Base-by-base conservation (phyloP, 768 basidiomycete species). In the Boletellus sp. region DNA sequence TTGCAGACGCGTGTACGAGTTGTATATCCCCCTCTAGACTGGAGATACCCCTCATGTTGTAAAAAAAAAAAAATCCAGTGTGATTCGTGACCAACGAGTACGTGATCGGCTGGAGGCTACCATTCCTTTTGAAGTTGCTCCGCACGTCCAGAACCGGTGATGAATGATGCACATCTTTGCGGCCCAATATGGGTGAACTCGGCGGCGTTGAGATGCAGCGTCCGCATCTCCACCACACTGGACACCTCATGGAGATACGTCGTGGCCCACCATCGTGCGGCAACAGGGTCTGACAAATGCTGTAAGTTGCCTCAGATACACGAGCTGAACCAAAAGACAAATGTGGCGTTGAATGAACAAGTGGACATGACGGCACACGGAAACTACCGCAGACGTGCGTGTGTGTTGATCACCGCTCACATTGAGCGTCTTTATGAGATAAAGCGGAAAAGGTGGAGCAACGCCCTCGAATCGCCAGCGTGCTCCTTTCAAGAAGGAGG, bases 1-100 rank as follows among this genome's bases (percentile, higher is more conserved):
- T 32, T 48, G 42, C 47, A 47, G 52, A 51, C 31, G 52, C 40
- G 45, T 57, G 57, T 62, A 59, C 22, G 33, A 8, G 11, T 37
- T 36, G 31, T 43, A 63, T 66, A 53, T 58, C 33, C 49, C 33
- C 49, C 33, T n/a, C 19, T 64, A 48, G 50, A 64, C 44, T 43
- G 23, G 43, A 45, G 50, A 63, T 64, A 64, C 62, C 62, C 63
- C 11, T 28, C 33, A 38, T 52, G 40, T 51, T 48, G 1, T 42
- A 47, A 10, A 35, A 26, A 37, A 32, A 40, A 42, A 37, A 37
- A 16, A 26, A 39, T 47, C 1, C n/a, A 42, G 16, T 33, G 16
- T n/a, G 35, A 20, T 42, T 33, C 15, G 31, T 19, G 42, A 45
- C 24, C 39, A 15, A 34, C 32, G 7, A 34, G 20, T 63, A 57